phyloP scores from a whole-genome alignment of 1,284 basidiomycete genomes.

The Cyathus pygmaeus region DNA sequence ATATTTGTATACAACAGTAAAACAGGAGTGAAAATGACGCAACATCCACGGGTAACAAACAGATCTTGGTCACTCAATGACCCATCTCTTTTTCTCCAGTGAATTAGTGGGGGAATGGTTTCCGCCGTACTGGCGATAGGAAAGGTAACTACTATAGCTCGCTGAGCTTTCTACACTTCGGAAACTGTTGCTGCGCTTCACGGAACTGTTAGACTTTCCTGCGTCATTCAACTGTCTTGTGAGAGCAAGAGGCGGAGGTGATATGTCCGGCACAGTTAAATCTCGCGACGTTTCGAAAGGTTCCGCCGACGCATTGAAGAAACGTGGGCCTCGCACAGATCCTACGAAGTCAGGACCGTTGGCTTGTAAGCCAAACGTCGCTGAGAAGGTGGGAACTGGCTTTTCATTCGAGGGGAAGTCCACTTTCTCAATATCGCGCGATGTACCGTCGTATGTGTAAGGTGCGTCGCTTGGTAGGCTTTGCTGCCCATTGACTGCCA shows the following conservation, averaged over 20 bases:
- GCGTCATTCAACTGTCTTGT: constrained; percentile 28
- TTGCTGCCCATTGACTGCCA: constrained; percentile 66
- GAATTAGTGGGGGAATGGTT: constrained; percentile 27
- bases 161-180: constrained; percentile 23
- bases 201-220: background rate
- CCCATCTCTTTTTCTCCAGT: constrained; percentile 55
- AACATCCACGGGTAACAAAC: constrained; percentile 2
- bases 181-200: constrained; percentile 26
- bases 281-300: constrained; percentile 49
- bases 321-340: constrained; percentile 58
- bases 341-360: constrained; percentile 49
- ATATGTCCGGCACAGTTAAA: constrained; percentile 32
- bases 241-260: constrained; percentile 19
- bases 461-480: constrained; percentile 60
- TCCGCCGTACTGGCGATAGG: constrained; percentile 27
- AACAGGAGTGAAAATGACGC: no score
- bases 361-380: constrained; percentile 50
- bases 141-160: constrained; percentile 28
- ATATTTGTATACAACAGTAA: background rate
- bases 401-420: constrained; percentile 66
- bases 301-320: constrained; percentile 53
- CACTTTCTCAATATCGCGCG: constrained; percentile 65
- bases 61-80: constrained; percentile 58
- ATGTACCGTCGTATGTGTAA: constrained; percentile 39
- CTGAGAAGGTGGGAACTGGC: constrained; percentile 65